These are phyloP conservation scores for Neurospora cerealis DNA, from an alignment of 495 filamentous ascomycete genomes.

Conservation along the genomic window DNA sequence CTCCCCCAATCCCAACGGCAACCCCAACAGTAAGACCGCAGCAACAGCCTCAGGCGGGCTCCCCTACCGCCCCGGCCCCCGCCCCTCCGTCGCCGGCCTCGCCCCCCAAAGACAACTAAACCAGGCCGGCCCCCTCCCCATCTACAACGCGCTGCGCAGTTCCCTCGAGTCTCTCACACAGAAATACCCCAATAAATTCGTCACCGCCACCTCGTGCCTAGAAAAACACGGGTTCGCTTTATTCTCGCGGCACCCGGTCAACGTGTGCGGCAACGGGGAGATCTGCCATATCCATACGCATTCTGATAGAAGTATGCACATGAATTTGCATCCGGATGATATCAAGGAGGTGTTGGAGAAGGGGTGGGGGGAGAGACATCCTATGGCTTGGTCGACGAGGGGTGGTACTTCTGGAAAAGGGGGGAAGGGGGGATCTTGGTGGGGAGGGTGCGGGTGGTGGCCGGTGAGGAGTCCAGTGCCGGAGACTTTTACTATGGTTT, in stretches of 20 bases:
- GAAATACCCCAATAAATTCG: constrained; percentile 39
- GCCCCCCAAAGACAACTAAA: constrained; percentile 70
- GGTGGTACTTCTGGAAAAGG: neutral
- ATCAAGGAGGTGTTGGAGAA: constrained; percentile 64
- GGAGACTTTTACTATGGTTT: constrained; percentile 67
- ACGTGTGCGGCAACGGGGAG: constrained; percentile 62
- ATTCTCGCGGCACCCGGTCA: constrained; percentile 51
- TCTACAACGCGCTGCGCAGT: constrained; percentile 41
- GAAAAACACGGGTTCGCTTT: constrained; percentile 72
- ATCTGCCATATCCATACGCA: constrained; percentile 66
- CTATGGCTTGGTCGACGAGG: constrained; percentile 48
- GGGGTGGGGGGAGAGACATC: constrained; percentile 87
- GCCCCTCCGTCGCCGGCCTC: constrained; percentile 61
- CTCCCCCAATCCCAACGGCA: constrained; percentile 47
- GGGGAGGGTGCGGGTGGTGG: neutral
- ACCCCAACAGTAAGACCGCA: no score
- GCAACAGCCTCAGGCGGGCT: constrained; percentile 14
- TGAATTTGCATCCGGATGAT: constrained; percentile 70
- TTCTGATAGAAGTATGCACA: constrained; percentile 64
- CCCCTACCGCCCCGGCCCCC: constrained; percentile 47
- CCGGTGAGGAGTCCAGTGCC: constrained; percentile 48
- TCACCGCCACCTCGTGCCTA: constrained; percentile 58
- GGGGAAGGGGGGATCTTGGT: neutral
- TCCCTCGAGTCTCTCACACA: constrained; percentile 42
- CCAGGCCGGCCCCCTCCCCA: constrained; percentile 44